These are phyloP conservation scores for Solidago caesia DNA, from an alignment of 129 eudicot genomes.

Conservation along the genomic window DNA sequence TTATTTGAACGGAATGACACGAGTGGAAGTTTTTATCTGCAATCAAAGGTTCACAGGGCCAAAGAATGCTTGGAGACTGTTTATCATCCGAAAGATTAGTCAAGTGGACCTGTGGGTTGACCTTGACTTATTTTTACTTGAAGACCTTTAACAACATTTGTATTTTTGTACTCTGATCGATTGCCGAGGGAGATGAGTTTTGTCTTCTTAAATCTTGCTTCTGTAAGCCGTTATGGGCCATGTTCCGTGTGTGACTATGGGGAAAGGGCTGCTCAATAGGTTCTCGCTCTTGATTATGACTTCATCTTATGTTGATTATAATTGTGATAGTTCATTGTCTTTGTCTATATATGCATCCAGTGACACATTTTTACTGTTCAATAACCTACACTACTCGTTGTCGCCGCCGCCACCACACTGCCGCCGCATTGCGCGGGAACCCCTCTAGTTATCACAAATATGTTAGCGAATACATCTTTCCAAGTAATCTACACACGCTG, in stretches of 20 bases:
- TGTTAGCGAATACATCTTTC: too few relatives aligned
- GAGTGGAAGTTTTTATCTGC: constrained; percentile 76
- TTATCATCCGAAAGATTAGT: constrained; percentile 37
- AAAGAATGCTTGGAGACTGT: constrained; percentile 61
- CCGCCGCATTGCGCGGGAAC: too few relatives aligned
- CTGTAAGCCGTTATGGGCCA: not conserved
- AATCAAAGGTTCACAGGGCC: constrained; percentile 73
- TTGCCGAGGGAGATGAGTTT: constrained; percentile 7
- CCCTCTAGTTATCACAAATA: too few relatives aligned
- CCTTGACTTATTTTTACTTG: not conserved
- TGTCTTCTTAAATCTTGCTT: constrained; percentile 18
- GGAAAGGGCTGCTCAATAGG: too few relatives aligned
- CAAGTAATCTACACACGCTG: too few relatives aligned
- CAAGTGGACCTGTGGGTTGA: constrained; percentile 27
- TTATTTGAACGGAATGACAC: constrained; percentile 62
- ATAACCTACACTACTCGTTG: too few relatives aligned
- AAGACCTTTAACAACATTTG: constrained; percentile 8
- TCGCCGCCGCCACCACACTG: too few relatives aligned
- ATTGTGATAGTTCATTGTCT: too few relatives aligned
- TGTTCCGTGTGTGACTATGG: not conserved
- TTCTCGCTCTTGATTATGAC: too few relatives aligned
- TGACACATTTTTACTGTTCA: too few relatives aligned
- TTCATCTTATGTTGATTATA: too few relatives aligned
- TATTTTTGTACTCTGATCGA: constrained; percentile 30
- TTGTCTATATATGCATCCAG: too few relatives aligned